A percentile compares a stretch with the other conserved stretches of the same genome.
phyloP scores from a whole-genome alignment of 2,329 filamentous ascomycete genomes.

The Scedosporium boydii region DNA sequence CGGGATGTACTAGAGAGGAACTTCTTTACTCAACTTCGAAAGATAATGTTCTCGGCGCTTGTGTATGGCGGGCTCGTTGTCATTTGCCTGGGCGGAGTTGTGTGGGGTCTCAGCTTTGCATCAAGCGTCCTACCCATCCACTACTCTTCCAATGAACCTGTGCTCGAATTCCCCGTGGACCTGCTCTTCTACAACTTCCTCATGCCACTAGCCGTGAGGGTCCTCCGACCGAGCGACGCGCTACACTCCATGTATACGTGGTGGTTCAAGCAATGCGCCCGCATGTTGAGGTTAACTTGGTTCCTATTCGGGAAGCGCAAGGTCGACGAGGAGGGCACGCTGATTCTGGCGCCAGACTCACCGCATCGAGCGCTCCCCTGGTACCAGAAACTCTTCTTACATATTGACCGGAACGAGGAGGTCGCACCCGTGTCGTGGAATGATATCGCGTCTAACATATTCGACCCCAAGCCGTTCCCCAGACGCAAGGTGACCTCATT shows the following conservation, averaged over 20 bases:
- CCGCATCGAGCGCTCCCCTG: constrained; percentile 22
- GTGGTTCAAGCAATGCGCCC: constrained; percentile 90
- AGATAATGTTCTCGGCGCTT: constrained; percentile 91
- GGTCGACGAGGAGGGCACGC: constrained; percentile 70
- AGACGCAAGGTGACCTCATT: constrained; percentile 24
- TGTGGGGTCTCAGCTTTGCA: constrained; percentile 73
- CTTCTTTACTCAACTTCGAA: constrained; percentile 84
- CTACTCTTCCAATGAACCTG: constrained; percentile 86
- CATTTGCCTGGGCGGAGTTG: constrained; percentile 85
- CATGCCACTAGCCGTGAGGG: constrained; percentile 76
- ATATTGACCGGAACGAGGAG: constrained; percentile 28
- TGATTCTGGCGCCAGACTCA: constrained; percentile 34
- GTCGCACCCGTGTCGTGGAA: constrained; percentile 49
- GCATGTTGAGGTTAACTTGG: constrained; percentile 70
- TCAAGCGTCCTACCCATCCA: constrained; percentile 76
- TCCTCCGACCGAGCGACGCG: constrained; percentile 76
- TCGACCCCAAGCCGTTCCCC: not conserved
- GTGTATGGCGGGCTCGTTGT: constrained; percentile 93
- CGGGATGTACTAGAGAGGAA: constrained; percentile 92
- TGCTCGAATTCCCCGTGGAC: constrained; percentile 89
- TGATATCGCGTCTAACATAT: constrained; percentile 29
- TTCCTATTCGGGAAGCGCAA: constrained; percentile 84
- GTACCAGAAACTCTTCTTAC: constrained; percentile 36
- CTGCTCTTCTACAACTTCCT: constrained; percentile 95
- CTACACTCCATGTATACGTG: constrained; percentile 82